phyloP scores from a whole-genome alignment of 2,329 filamentous ascomycete species.

The Tolypocladium guangdongense region DNA sequence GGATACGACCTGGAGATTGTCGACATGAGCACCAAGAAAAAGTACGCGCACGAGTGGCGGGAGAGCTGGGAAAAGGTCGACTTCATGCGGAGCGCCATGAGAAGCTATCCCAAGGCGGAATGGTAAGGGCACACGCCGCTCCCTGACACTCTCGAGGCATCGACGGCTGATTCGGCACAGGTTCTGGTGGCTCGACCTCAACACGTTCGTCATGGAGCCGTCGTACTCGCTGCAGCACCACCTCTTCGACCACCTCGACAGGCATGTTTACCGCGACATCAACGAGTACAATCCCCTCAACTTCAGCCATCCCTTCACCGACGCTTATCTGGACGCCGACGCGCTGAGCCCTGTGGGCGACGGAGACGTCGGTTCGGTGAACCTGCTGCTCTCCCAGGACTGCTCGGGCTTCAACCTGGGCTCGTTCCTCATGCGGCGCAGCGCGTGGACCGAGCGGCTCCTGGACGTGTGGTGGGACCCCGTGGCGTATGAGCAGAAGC shows the following conservation, averaged over 20 bases:
- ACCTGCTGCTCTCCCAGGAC: constrained; percentile 84
- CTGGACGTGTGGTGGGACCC: constrained; percentile 99
- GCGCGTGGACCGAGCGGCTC: constrained; percentile 79
- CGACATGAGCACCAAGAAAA: constrained; percentile 98
- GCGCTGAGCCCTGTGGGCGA: constrained; percentile 68
- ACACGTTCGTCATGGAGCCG: constrained; percentile 97
- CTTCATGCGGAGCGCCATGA: constrained; percentile 75
- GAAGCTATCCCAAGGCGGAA: constrained; percentile 90
- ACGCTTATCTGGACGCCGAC: constrained; percentile 64
- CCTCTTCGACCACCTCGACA: constrained; percentile 70
- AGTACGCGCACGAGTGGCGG: constrained; percentile 97
- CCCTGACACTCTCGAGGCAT: background rate
- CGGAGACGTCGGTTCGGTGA: constrained; percentile 65
- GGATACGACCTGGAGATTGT: constrained; percentile 94
- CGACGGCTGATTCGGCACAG: constrained; percentile 32
- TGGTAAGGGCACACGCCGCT: constrained; percentile 55
- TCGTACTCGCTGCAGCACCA: constrained; percentile 81
- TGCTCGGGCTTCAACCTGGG: constrained; percentile 94
- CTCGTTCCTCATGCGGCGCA: constrained; percentile 83
- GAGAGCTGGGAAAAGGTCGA: constrained; percentile 99
- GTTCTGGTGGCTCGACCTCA: constrained; percentile 99
- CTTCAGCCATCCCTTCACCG: constrained; percentile 71
- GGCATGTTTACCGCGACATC: constrained; percentile 83
- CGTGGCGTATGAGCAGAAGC: constrained; percentile 92
- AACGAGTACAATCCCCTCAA: constrained; percentile 94